A percentile compares a stretch with the other conserved stretches of the same genome.
Conservation (phyloP, 345 rosid genomes). For the Eutrema heterophyllum region DNA sequence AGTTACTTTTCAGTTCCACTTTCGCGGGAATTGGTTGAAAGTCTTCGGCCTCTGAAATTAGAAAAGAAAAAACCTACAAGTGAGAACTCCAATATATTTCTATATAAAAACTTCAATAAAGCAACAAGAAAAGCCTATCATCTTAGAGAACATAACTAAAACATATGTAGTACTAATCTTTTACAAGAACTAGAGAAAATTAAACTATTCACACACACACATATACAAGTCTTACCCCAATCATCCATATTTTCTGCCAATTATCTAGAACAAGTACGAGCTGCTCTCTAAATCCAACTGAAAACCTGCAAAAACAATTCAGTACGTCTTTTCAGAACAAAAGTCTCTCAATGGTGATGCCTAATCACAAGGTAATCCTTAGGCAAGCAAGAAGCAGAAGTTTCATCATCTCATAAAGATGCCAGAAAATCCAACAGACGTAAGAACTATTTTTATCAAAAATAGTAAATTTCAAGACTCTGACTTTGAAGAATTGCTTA, state of each 20-base stretch:
- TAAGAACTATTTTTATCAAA: no score
- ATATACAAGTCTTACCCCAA: constrained; percentile 16
- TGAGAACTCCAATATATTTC: not conserved
- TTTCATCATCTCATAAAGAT: no score
- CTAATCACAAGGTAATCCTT: no score
- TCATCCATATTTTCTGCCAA: constrained; percentile 13
- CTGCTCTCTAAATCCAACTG: not conserved
- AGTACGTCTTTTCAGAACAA: not conserved
- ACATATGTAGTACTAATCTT: not conserved
- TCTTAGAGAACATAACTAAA: not conserved
- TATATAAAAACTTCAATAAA: not conserved
- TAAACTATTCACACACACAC: not conserved
- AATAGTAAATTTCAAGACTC: no score
- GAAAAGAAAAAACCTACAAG: not conserved
- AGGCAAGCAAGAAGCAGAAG: no score
- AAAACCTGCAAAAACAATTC: not conserved
- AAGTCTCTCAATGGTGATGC: no score
- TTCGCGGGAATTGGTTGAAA: constrained; percentile 48
- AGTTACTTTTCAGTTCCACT: constrained; percentile 45
- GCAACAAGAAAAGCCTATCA: not conserved
- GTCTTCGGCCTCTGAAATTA: constrained; percentile 54
- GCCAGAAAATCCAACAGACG: no score
- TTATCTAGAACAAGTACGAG: not conserved
- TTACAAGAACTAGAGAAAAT: not conserved
- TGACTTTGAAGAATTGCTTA: no score